Percentiles rank a stretch among this genome's conserved stretches.
Evolutionary conservation across 345 rosid genomes (phyloP).

Genomic region (Pugionium dolabratum): DNA sequence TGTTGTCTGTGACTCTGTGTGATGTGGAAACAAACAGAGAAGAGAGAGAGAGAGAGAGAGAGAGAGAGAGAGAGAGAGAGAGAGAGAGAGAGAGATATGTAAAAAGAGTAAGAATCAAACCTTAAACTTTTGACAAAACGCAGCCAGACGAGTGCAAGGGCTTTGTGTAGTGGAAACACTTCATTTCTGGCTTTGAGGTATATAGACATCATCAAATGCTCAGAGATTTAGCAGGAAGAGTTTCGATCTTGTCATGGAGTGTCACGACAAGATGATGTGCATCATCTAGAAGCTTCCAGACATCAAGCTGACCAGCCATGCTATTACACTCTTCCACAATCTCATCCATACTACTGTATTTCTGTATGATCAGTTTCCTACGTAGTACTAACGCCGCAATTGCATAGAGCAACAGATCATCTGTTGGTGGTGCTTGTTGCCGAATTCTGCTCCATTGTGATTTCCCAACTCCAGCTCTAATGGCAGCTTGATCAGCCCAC

Average conservation of each 20-base stretch:
- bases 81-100: not conserved
- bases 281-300: constrained; percentile 95
- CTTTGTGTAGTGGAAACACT: constrained; percentile 37
- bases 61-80: too few relatives aligned
- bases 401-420: constrained; percentile 88
- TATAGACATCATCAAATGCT: constrained; percentile 31
- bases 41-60: constrained; percentile 1
- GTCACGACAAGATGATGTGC: constrained; percentile 90
- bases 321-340: constrained; percentile 94
- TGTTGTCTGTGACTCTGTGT: constrained; percentile 20
- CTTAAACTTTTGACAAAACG: constrained; percentile 33
- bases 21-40: constrained; percentile 15
- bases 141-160: constrained; percentile 41
- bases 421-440: constrained; percentile 90
- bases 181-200: constrained; percentile 38
- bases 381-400: constrained; percentile 90
- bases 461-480: constrained; percentile 88
- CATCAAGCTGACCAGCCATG: constrained; percentile 95
- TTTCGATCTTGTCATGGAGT: constrained; percentile 80
- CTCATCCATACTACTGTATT: constrained; percentile 96
- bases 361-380: constrained; percentile 91
- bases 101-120: constrained; percentile 26
- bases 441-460: constrained; percentile 91
- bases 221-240: constrained; percentile 38
- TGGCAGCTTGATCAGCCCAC: constrained; percentile 99